Evolutionary conservation across 1,284 basidiomycete genomes (phyloP).

Genomic region (Inonotus hispidus): DNA sequence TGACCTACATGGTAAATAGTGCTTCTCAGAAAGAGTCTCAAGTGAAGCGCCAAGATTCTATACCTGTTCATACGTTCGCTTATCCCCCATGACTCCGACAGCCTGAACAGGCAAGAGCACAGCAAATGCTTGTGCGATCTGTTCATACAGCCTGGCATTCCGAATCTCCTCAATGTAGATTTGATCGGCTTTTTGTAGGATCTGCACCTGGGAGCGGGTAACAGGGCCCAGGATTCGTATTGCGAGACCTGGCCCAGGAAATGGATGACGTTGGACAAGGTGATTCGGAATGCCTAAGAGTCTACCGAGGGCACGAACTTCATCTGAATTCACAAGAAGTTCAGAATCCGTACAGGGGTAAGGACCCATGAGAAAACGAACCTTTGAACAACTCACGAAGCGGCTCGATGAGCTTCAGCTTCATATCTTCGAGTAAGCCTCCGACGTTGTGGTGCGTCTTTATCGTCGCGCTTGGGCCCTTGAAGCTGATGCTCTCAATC

Average conservation of each 20-base stretch:
- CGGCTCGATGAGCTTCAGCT: constrained; percentile 97
- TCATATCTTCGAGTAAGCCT: constrained; percentile 96
- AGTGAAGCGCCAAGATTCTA: constrained; percentile 21
- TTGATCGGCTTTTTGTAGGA: constrained; percentile 91
- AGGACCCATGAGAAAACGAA: constrained; percentile 30
- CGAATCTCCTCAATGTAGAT: constrained; percentile 99
- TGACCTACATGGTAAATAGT: constrained; percentile 49
- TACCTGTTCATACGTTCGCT: constrained; percentile 95
- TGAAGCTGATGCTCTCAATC: constrained; percentile 99
- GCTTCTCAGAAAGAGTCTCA: not conserved
- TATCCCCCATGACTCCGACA: constrained; percentile 97
- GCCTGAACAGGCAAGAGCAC: constrained; percentile 96
- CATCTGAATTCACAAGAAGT: constrained; percentile 52
- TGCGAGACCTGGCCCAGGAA: constrained; percentile 98
- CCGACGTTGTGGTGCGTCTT: constrained; percentile 99
- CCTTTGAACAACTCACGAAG: constrained; percentile 98
- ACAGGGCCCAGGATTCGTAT: constrained; percentile 97
- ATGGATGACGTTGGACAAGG: constrained; percentile 96
- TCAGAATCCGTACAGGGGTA: not conserved
- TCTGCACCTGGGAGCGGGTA: constrained; percentile 87
- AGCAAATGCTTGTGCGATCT: constrained; percentile 97
- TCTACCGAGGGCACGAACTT: constrained; percentile 91
- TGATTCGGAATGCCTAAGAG: constrained; percentile 89
- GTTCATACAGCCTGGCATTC: constrained; percentile 86
- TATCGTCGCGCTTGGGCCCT: constrained; percentile 98